A percentile compares a stretch with the other conserved stretches of the same genome.
phyloP scores from a whole-genome alignment of 2,329 filamentous ascomycete genomes.

The Fusarium subtropicale region DNA sequence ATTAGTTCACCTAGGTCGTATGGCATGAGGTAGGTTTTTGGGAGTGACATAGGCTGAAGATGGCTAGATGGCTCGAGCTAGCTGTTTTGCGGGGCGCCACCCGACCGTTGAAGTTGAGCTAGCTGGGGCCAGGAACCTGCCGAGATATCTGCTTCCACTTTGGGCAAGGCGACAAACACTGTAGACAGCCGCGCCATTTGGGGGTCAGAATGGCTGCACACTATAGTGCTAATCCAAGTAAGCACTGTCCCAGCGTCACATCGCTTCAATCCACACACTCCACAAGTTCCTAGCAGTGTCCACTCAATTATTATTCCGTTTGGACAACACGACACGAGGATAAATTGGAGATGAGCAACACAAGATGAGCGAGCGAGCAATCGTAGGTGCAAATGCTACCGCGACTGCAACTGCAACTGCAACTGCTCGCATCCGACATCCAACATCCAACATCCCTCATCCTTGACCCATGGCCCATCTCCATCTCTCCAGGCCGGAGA shows the following conservation, averaged over 20 bases:
- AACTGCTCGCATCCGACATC: too few species aligned
- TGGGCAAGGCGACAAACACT: slow-evolving; percentile 26
- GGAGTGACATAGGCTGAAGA: background rate
- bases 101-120: slow-evolving; percentile 14
- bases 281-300: slow-evolving; percentile 42
- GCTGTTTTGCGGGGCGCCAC: slow-evolving; percentile 31
- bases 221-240: background rate
- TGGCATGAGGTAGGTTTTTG: background rate
- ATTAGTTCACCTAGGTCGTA: background rate
- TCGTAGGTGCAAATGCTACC: background rate
- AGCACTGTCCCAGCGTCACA: slow-evolving; percentile 42
- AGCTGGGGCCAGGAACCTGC: slow-evolving; percentile 28
- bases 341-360: slow-evolving; percentile 26
- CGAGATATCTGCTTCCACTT: slow-evolving; percentile 26
- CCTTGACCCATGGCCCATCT: slow-evolving; percentile 35
- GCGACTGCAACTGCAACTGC: background rate
- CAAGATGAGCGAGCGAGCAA: background rate
- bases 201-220: background rate
- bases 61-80: slow-evolving; percentile 11
- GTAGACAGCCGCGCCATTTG: slow-evolving; percentile 24
- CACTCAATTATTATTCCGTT: slow-evolving; percentile 40
- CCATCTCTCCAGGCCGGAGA: slow-evolving; percentile 41
- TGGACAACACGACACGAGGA: slow-evolving; percentile 18
- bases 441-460: background rate
- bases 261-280: slow-evolving; percentile 30